Evolutionary conservation across 1,284 basidiomycete species (phyloP).

Genomic region (Fomes fomentarius): DNA sequence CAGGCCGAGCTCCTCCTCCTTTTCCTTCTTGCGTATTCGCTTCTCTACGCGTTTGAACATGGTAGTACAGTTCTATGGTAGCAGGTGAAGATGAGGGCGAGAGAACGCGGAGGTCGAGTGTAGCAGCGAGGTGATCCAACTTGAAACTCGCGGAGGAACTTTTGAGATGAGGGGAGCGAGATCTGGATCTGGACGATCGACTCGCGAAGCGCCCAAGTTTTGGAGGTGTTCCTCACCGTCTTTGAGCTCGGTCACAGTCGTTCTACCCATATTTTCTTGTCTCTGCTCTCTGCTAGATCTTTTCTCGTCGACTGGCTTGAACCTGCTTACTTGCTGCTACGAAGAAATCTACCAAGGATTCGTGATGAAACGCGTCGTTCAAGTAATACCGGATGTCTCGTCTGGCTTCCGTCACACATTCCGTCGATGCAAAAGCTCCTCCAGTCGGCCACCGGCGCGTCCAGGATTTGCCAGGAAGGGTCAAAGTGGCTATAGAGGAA

Average conservation of each 20-base stretch:
- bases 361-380: slow-evolving; percentile 10
- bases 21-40: slow-evolving; percentile 62
- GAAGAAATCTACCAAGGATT: too few species aligned
- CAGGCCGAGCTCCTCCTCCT: slow-evolving; percentile 72
- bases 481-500: too few species aligned
- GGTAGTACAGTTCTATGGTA: too few species aligned
- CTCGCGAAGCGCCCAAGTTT: slow-evolving; percentile 13
- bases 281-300: too few species aligned
- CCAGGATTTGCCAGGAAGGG: too few species aligned
- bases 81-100: not conserved
- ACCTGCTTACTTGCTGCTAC: not conserved
- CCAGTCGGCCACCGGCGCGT: not conserved
- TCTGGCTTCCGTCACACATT: slow-evolving; percentile 9
- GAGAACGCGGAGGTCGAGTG: not conserved
- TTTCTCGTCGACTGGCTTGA: too few species aligned
- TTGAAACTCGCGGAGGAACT: not conserved
- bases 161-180: not conserved
- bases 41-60: slow-evolving; percentile 89
- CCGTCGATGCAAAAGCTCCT: slow-evolving; percentile 6
- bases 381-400: slow-evolving; percentile 10
- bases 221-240: not conserved
- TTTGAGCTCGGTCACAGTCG: not conserved
- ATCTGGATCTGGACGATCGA: slow-evolving; percentile 8
- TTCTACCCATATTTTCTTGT: not conserved
- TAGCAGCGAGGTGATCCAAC: not conserved